phyloP scores from a whole-genome alignment of 129 eudicot species.

The Kitagawia praeruptora region DNA sequence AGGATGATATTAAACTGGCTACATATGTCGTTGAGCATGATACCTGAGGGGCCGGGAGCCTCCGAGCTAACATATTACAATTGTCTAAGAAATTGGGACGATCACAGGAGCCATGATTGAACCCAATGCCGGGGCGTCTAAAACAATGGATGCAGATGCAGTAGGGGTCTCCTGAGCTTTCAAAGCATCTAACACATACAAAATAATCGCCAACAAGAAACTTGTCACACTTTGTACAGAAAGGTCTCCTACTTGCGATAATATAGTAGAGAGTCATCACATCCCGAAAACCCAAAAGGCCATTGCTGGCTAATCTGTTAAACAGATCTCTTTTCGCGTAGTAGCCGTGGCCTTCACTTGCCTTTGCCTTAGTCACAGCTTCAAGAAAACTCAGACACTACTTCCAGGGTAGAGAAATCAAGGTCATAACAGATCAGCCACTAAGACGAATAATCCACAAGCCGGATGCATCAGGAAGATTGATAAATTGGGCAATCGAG shows the following conservation, averaged over 20 bases:
- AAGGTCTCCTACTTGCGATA: slow-evolving; percentile 45
- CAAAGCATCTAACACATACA: slow-evolving; percentile 34
- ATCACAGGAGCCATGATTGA: background rate
- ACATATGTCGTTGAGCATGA: too few relatives aligned
- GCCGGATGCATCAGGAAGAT: too few relatives aligned
- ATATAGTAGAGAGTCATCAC: slow-evolving; percentile 48
- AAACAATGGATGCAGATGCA: slow-evolving; percentile 28
- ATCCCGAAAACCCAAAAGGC: slow-evolving; percentile 33
- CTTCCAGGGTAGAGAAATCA: too few relatives aligned
- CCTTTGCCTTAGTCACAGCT: too few relatives aligned
- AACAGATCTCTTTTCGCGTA: slow-evolving; percentile 23
- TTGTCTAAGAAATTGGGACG: slow-evolving; percentile 43
- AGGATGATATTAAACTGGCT: too few relatives aligned
- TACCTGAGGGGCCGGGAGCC: slow-evolving; percentile 18
- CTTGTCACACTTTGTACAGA: slow-evolving; percentile 27
- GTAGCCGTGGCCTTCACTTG: slow-evolving; percentile 26
- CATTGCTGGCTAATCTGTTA: slow-evolving; percentile 22
- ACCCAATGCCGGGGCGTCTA: background rate
- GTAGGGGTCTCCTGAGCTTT: slow-evolving; percentile 5
- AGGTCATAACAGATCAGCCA: too few relatives aligned
- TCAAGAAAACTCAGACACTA: too few relatives aligned
- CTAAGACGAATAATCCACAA: too few relatives aligned
- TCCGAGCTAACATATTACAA: slow-evolving; percentile 28
- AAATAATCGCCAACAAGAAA: slow-evolving; percentile 29
- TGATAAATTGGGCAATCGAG: too few relatives aligned